A percentile compares a stretch with the other conserved stretches of the same genome.
phyloP scores from a whole-genome alignment of 2,329 filamentous ascomycete genomes.

The Aureobasidium sp. region DNA sequence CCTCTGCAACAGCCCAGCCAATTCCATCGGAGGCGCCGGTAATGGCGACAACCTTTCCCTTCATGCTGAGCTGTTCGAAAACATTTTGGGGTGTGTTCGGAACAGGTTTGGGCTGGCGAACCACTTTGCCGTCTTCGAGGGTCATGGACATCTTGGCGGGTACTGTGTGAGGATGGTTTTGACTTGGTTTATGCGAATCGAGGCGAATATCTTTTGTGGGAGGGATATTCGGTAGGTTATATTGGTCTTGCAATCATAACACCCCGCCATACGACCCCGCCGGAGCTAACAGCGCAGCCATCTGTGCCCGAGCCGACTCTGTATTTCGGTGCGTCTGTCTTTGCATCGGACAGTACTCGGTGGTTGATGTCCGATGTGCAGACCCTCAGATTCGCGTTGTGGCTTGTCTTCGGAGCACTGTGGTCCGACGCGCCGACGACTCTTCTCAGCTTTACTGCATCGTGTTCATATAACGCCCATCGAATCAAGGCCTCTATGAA shows the following conservation, averaged over 20 bases:
- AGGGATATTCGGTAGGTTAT: not conserved
- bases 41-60: constrained; percentile 40
- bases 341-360: not conserved
- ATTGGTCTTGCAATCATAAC: too few species aligned
- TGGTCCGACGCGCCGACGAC: not conserved
- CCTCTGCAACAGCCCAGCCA: constrained; percentile 35
- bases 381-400: not conserved
- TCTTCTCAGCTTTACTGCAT: not conserved
- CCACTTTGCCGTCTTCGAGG: constrained; percentile 22
- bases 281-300: too few species aligned
- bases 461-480: too few species aligned
- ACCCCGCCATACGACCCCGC: too few species aligned
- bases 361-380: not conserved
- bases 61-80: constrained; percentile 20
- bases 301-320: too few species aligned
- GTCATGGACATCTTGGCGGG: constrained; percentile 25
- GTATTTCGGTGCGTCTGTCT: too few species aligned
- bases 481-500: too few species aligned
- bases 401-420: not conserved
- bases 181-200: too few species aligned
- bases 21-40: constrained; percentile 44
- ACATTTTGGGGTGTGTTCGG: constrained; percentile 27
- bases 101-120: constrained; percentile 22
- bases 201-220: too few species aligned
- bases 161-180: too few species aligned